Evolutionary conservation across 805 yeast genomes (phyloP), one percentile per base, ranked within the genome.

Genomic region (Kockiozyma suomiensis): DNA sequence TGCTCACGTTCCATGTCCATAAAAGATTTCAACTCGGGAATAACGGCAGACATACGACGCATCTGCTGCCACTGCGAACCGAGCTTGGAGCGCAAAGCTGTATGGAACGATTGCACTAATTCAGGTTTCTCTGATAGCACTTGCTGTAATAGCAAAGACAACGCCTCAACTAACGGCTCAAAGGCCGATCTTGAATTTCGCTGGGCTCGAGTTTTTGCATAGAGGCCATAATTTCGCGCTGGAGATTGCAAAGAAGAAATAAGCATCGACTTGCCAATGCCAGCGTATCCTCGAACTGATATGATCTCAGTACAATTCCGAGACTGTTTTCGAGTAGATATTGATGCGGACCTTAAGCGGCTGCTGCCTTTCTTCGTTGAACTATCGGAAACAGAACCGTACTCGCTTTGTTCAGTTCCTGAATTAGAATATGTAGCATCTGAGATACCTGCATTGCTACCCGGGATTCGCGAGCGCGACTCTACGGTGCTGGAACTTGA

Each of bases 241-340:
- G 47, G 32, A 13, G 60, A 45, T 28, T 55, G 59, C 33, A 64
- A 23, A 17, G 65, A 42, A 8, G 49, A 12, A 0, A 65, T 40
- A 5, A 65, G 49, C 40, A 50, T 43, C 2, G 64, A 17, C 38
- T 63, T 60, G n/a, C 68, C 68, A 32, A 65, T 46, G 5, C 68
- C 67, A 10, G 65, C 41, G 32, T 30, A 25, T 2, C 68, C 67
- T 5, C 48, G 51, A 17, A 65, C 40, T 8, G 54, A 23, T 33
- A 65, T 46, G 17, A 65, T 54, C 45, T 65, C 65, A 1, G 64
- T 51, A 7, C 19, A 15, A 0, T 45, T 50, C 8, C 58, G 57
- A 12, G 17, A 8, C 13, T 30, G 46, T 17, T 38, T 50, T 12
- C 62, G 47, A 17, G 26, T 30, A 4, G 42, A 19, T 3, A 21